phyloP scores from a whole-genome alignment of 257 asterid species.

The Solanum etuberosum region DNA sequence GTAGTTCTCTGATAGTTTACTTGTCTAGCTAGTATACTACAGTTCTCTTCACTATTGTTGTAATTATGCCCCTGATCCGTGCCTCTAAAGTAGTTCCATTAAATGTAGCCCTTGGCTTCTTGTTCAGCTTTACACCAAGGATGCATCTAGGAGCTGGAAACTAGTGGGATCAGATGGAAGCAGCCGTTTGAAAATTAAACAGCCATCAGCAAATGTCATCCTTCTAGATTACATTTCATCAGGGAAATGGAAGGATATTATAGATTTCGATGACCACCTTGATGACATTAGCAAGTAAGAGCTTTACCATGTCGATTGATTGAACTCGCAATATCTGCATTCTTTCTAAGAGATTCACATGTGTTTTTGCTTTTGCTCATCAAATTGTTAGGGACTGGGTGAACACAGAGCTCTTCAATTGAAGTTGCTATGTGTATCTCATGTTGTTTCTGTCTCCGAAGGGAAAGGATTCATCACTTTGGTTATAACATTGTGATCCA shows the following conservation, averaged over 20 bases:
- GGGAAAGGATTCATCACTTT: background rate
- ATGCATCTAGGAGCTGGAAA: conserved; percentile 83
- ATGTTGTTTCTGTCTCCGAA: background rate
- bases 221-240: conserved; percentile 85
- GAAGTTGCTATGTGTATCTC: background rate
- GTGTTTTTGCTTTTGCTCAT: background rate
- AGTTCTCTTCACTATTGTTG: background rate
- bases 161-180: conserved; percentile 48
- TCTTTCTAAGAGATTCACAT: background rate
- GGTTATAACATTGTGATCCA: background rate
- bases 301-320: background rate
- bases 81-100: background rate
- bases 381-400: conserved; percentile 54
- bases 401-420: conserved; percentile 53
- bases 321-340: background rate
- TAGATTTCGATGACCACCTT: conserved; percentile 91
- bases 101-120: background rate
- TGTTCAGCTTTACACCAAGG: conserved; percentile 63
- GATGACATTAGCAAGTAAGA: conserved; percentile 85
- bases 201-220: conserved; percentile 70
- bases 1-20: background rate
- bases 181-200: conserved; percentile 42
- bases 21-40: background rate
- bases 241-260: conserved; percentile 62
- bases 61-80: background rate